phyloP scores from a whole-genome alignment of 2,329 filamentous ascomycete genomes.

The Xylaria sp. region DNA sequence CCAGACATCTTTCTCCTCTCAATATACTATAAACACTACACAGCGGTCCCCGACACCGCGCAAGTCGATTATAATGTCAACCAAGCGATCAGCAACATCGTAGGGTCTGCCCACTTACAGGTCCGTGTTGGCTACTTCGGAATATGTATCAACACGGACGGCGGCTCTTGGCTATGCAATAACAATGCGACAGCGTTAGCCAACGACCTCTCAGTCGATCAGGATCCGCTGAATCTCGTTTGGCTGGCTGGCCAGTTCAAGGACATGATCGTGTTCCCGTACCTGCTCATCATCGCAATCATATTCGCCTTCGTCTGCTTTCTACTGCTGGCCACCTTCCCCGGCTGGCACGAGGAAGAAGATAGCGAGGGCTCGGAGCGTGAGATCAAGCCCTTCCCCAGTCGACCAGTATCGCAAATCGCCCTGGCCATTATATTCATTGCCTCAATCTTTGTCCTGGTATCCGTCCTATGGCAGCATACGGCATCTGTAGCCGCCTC shows the following conservation, averaged over 20 bases:
- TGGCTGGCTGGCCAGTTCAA: conserved; percentile 98
- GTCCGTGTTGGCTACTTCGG: conserved; percentile 97
- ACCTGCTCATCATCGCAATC: conserved; percentile 96
- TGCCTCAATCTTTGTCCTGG: conserved; percentile 75
- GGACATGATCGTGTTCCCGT: conserved; percentile 97
- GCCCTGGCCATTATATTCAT: conserved; percentile 92
- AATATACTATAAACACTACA: conserved; percentile 93
- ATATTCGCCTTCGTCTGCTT: conserved; percentile 97
- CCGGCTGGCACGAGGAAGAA: conserved; percentile 94
- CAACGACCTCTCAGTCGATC: conserved; percentile 86
- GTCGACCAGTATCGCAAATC: conserved; percentile 89
- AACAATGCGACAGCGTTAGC: conserved; percentile 96
- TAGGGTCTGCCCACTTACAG: conserved; percentile 83
- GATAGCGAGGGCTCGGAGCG: conserved; percentile 84
- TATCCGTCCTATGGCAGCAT: conserved; percentile 88
- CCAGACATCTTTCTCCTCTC: conserved; percentile 97
- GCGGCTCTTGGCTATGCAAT: conserved; percentile 91
- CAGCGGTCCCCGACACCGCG: conserved; percentile 81
- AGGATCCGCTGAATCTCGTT: conserved; percentile 95
- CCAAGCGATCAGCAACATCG: conserved; percentile 88
- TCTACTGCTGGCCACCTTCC: conserved; percentile 93
- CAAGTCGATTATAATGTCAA: conserved; percentile 92
- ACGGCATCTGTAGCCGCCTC: conserved; percentile 96
- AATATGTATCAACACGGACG: conserved; percentile 93
- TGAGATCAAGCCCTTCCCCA: conserved; percentile 94